Evolutionary conservation across 2,329 filamentous ascomycete genomes (phyloP), one percentile per base, ranked within the genome.

Genomic region (Pseudopyricularia cyperi): DNA sequence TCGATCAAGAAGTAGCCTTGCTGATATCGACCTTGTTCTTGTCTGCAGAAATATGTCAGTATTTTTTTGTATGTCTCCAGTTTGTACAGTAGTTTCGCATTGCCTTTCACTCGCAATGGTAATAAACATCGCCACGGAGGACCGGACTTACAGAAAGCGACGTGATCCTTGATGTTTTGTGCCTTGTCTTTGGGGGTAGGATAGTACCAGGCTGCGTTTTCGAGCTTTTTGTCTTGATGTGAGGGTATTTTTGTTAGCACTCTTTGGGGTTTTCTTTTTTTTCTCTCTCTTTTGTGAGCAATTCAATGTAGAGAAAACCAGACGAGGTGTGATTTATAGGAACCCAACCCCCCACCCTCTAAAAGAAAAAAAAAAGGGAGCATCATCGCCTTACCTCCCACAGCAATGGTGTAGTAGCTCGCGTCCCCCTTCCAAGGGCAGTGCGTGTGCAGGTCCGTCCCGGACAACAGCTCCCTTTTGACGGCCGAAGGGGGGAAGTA

Each of bases 141-240:
- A 11, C 22, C 24, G 5, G 7, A 60, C 76, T 71, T 64, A 74
- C 77, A 80, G 58, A 82, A 82, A 4, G 78, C 77, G 37, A 82
- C 73, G 58, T 76, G 68, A 44, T 71, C 72, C 60, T 73, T 74
- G 57, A 82, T 77, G 51, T 69, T 62, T 30, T 71, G 70, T 46
- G 70, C 72, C 24, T 71, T 70, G 52, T 71, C 70, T 58, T 66
- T 65, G 1, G 77, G 71, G 42, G 70, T 60, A 3, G 76, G 69
- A 55, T 82, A 82, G 56, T 75, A 80, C 78, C 78, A 82, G 0
- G 76, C 78, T 2, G 73, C 75, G 55, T 81, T 75, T 34, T 71
- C 64, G 19, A 77, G 54, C 50, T 71, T 69, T 6, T 67, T 66
- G 37, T 70, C 74, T 72, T 33, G 9, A 30, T 12, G 46, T 30